Base-by-base conservation (phyloP, 352 stramenopile species). In the Globisporangium radiosum region DNA sequence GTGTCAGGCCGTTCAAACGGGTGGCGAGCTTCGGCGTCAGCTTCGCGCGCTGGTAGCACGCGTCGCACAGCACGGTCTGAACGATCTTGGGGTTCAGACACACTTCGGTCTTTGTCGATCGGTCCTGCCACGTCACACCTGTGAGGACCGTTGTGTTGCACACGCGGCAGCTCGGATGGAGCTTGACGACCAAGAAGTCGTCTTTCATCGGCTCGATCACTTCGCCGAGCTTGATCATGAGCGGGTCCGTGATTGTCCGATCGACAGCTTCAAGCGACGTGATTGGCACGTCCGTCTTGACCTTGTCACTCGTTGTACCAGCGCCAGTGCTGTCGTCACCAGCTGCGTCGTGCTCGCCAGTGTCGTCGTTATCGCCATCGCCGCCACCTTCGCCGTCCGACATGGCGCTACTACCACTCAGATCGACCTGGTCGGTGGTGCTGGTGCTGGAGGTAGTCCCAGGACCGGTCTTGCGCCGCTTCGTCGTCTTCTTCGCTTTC, bases 141-240 rank as follows among this genome's bases (percentile, higher is more conserved):
- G 89, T 70, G n/a, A 90, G 55, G 42, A 94, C 72, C 2, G 79
- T 81, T 13, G 64, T 86, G 57, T 92, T 92, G 67, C 87, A 95
- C 14, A 90, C 66, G 9, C 76, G 76, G 47, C 87, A 95, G 60
- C 81, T 88, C 54, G 87, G 87, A n/a, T 90, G 69, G 36, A 95
- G 60, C 64, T 95, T 94, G 25, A 94, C 83, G 45, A 95, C 87
- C 15, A 95, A 54, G 52, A 95, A 95, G 59, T 95, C 87, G 57
- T 95, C 87, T 68, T 94, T 95, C 87, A 95, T 95, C 1, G 85
- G 87, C 63, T 93, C 79, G 39, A 95, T 91, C 54, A 93, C 79
- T 64, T 93, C 83, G 36, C 84, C 85, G 36, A 95, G 79, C 61
- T 94, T 93, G 45, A 78, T 68, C 87, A 95, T 94, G 38, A 95